phyloP scores from a whole-genome alignment of 495 filamentous ascomycete species.

The Aspergillus sclerotioniger region DNA sequence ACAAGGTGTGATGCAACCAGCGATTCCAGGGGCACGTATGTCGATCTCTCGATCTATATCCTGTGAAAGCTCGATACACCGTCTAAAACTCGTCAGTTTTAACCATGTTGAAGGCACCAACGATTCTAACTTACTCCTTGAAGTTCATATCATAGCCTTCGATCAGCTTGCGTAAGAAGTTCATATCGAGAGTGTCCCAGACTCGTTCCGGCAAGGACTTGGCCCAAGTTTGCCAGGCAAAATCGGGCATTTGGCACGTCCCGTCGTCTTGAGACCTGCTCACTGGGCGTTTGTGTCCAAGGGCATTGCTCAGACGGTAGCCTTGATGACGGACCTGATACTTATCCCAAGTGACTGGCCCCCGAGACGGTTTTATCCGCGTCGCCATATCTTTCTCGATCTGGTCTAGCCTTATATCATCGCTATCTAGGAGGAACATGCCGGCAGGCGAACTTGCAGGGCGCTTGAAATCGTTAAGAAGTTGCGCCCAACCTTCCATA shows the following conservation, averaged over 20 bases:
- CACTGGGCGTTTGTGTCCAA: conserved; percentile 54
- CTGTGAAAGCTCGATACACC: conserved; percentile 69
- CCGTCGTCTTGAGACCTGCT: conserved; percentile 57
- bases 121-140: conserved; percentile 54
- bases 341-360: conserved; percentile 50
- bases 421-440: conserved; percentile 57
- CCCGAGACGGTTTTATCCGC: conserved; percentile 16
- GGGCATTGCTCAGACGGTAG: conserved; percentile 40
- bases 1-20: conserved; percentile 67
- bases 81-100: conserved; percentile 29
- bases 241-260: conserved; percentile 52
- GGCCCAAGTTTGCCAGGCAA: conserved; percentile 51
- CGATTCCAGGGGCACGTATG: conserved; percentile 52
- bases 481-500: conserved; percentile 31
- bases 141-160: conserved; percentile 56
- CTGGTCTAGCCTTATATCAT: conserved; percentile 55
- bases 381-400: conserved; percentile 42
- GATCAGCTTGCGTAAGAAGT: conserved; percentile 45
- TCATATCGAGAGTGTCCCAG: conserved; percentile 67
- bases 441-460: conserved; percentile 62
- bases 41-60: conserved; percentile 64
- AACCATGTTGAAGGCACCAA: not conserved
- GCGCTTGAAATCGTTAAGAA: conserved; percentile 49
- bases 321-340: conserved; percentile 56
- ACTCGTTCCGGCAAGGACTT: conserved; percentile 54